These are phyloP conservation scores for Fusarium subglutinans DNA, from an alignment of 2,329 filamentous ascomycete species.

Conservation along the genomic window DNA sequence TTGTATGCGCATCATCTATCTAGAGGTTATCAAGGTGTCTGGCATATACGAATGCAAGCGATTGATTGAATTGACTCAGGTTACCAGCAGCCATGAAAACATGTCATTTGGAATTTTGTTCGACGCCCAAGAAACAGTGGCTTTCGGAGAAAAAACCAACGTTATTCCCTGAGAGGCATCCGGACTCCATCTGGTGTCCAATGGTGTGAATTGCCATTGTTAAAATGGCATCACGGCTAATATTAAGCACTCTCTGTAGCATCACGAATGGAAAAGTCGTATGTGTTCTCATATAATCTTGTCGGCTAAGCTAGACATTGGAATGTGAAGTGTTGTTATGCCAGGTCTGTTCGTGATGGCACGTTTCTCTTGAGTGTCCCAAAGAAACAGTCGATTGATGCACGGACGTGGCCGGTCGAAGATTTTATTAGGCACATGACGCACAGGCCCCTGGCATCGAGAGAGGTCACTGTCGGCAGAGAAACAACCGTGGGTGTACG, in stretches of 20 bases:
- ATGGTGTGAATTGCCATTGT: conserved; percentile 6
- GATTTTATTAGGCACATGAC: conserved; percentile 34
- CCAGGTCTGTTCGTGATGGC: conserved; percentile 34
- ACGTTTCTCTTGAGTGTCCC: conserved; percentile 24
- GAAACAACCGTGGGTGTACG: conserved; percentile 18
- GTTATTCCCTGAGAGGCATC: conserved; percentile 8
- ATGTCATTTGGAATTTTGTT: conserved; percentile 7
- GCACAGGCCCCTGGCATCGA: conserved; percentile 22
- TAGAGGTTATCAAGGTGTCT: neutral
- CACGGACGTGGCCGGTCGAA: conserved; percentile 40
- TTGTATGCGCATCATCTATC: neutral
- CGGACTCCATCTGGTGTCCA: neutral
- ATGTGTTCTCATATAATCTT: conserved; percentile 22
- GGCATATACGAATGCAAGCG: neutral
- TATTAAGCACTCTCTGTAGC: neutral
- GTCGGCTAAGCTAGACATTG: conserved; percentile 6
- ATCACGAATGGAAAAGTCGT: conserved; percentile 1
- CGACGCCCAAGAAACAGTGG: neutral
- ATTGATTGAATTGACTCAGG: neutral
- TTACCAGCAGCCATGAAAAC: neutral
- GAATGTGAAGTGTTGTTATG: conserved; percentile 16
- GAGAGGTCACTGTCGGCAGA: conserved; percentile 31
- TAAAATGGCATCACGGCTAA: conserved; percentile 4
- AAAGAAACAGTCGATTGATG: conserved; percentile 38
- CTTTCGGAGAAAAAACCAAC: neutral